A percentile compares a stretch with the other conserved stretches of the same genome.
phyloP scores from a whole-genome alignment of 495 filamentous ascomycete genomes.

The Penicillium crystallinum region DNA sequence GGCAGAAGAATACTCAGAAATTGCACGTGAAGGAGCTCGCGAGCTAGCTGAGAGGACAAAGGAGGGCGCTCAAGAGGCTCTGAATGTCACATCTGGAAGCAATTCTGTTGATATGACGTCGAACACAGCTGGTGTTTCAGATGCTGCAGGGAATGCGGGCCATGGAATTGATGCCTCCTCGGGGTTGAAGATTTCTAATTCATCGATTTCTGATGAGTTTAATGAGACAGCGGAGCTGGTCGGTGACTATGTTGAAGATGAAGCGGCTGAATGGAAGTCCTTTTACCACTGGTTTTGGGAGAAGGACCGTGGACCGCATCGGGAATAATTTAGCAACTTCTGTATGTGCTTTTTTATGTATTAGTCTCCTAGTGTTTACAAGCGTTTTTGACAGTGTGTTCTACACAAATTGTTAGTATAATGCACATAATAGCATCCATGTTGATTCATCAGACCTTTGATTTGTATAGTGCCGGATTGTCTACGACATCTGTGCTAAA shows the following conservation, averaged over 20 bases:
- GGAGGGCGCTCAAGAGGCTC: constrained; percentile 22
- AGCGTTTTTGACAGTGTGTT: background rate
- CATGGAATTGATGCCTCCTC: constrained; percentile 22
- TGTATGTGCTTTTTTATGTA: no score
- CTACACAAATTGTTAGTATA: background rate
- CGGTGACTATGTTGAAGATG: constrained; percentile 45
- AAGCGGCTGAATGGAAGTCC: constrained; percentile 36
- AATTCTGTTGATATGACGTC: constrained; percentile 36
- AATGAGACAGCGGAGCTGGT: constrained; percentile 47
- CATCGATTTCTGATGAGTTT: constrained; percentile 21
- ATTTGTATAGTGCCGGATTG: background rate
- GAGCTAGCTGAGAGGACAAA: constrained; percentile 32
- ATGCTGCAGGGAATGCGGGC: background rate
- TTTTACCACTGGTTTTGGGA: constrained; percentile 48
- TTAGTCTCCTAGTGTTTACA: no score
- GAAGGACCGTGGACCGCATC: constrained; percentile 15
- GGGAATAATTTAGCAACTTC: constrained; percentile 4
- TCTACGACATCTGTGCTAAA: no score
- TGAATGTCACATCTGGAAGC: constrained; percentile 25
- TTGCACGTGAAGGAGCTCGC: constrained; percentile 39
- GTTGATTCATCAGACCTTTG: no score
- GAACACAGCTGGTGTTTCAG: constrained; percentile 10
- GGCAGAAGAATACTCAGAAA: constrained; percentile 40
- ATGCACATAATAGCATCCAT: background rate
- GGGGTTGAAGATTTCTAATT: constrained; percentile 10